Evolutionary conservation across 2,329 filamentous ascomycete species (phyloP), one percentile per base, ranked within the genome.

Genomic region (Penicillium sp.): DNA sequence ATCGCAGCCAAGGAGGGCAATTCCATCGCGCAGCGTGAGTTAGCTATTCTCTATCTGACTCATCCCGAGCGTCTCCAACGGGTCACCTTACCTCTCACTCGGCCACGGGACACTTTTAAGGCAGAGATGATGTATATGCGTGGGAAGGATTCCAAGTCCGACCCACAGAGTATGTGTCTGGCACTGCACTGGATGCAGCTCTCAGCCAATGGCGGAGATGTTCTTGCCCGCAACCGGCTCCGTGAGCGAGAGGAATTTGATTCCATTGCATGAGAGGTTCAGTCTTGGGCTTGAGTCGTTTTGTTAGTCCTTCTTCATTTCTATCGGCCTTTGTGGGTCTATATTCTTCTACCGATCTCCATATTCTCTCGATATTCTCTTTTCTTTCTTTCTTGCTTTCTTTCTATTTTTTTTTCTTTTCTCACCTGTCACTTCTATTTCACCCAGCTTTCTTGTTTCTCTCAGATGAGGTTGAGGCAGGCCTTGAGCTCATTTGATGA

Each of bases 171-270:
- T 37, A 93, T 97, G 87, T 96, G 90, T 61, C 82, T 95, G 48
- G 91, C 91, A 8, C 84, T 94, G 69, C 91, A 97, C 74, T 97
- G 91, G 90, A 96, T 97, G 90, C 88, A 91, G 72, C 77, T 88
- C 56, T 90, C 88, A 34, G 86, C 88, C 59, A 79, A 80, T 46
- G 90, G 90, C n/a, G 90, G 90, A 1, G 91, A 97, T 66, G 81
- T 86, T 62, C 74, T 95, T 57, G 91, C 91, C 18, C 84, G 82
- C 64, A 86, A 85, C 66, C 90, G 91, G 70, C 73, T 96, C 67
- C 79, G 84, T 54, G 88, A 94, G 71, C 70, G 79, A 40, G 77
- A 80, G 59, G 80, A 83, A 63, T 78, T 82, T 65, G 79, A 82
- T 61, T 77, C 73, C 45, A 75, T 81, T 61, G 75, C 76, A 53